Percentiles rank a stretch among this genome's conserved stretches.
These are phyloP conservation scores for Pseudozyma tsukubaensis DNA, from an alignment of 1,284 basidiomycete species.

Conservation along the genomic window DNA sequence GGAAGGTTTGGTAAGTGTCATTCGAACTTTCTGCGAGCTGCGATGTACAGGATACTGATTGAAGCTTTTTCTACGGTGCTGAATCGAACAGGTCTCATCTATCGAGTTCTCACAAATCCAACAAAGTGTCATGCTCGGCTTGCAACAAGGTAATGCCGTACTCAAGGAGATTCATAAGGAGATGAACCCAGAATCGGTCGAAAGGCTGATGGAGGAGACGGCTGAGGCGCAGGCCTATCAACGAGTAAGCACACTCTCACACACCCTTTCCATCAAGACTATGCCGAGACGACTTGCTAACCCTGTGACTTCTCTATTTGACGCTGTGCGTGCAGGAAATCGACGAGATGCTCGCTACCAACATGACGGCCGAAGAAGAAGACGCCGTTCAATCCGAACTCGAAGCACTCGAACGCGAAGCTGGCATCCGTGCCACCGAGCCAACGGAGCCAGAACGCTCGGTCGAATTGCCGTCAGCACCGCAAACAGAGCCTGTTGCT, in stretches of 20 bases:
- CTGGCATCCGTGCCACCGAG: constrained; percentile 22
- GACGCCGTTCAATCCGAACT: constrained; percentile 86
- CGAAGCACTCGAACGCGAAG: constrained; percentile 51
- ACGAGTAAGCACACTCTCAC: constrained; percentile 71
- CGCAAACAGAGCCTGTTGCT: constrained; percentile 37
- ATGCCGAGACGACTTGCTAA: neutral
- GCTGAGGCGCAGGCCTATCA: constrained; percentile 93
- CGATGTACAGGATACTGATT: neutral
- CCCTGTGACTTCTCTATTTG: neutral
- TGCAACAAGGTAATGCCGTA: constrained; percentile 92
- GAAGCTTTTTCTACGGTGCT: neutral
- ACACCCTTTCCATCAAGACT: neutral
- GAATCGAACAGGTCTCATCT: constrained; percentile 79
- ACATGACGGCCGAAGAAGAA: constrained; percentile 88
- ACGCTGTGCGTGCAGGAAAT: constrained; percentile 77
- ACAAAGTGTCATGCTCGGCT: constrained; percentile 88
- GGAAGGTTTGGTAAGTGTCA: constrained; percentile 84
- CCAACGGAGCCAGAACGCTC: constrained; percentile 21
- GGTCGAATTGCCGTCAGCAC: constrained; percentile 35
- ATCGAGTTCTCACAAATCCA: constrained; percentile 97
- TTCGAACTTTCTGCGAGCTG: neutral
- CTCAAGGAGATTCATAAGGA: constrained; percentile 93
- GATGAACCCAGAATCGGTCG: constrained; percentile 91
- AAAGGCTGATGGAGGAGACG: constrained; percentile 90
- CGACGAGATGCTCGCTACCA: constrained; percentile 84